phyloP scores from a whole-genome alignment of 2,329 filamentous ascomycete species.

The Curvularia spicifera region DNA sequence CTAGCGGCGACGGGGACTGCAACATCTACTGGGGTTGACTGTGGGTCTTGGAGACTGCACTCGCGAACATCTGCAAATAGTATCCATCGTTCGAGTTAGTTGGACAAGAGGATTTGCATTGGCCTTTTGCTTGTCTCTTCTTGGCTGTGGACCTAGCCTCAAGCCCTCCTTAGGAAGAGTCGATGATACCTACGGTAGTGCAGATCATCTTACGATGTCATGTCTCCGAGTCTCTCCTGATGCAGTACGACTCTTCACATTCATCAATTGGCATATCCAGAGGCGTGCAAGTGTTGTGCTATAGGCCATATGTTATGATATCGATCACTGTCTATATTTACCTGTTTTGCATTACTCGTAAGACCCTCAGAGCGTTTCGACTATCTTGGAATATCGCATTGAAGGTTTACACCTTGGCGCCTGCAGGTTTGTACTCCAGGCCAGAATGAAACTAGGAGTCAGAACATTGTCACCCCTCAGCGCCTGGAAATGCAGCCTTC shows the following conservation, averaged over 20 bases:
- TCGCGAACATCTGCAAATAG: background rate
- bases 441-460: slow-evolving; percentile 24
- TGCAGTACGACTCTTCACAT: background rate
- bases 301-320: background rate
- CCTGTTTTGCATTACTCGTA: background rate
- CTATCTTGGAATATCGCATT: slow-evolving; percentile 15
- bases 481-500: background rate
- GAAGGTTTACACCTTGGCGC: slow-evolving; percentile 29
- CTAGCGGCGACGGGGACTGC: slow-evolving; percentile 28
- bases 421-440: slow-evolving; percentile 18
- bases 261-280: background rate
- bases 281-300: background rate
- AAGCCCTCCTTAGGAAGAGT: background rate
- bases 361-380: background rate
- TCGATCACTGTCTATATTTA: background rate
- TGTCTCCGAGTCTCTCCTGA: background rate
- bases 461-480: slow-evolving; percentile 6
- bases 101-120: background rate
- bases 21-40: slow-evolving; percentile 11
- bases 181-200: background rate
- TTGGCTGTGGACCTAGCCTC: slow-evolving; percentile 10
- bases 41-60: background rate
- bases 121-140: slow-evolving; percentile 34
- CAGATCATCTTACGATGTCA: background rate
- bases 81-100: background rate